These are phyloP conservation scores for Trametes elegans DNA, from an alignment of 768 basidiomycete species.

Conservation along the genomic window DNA sequence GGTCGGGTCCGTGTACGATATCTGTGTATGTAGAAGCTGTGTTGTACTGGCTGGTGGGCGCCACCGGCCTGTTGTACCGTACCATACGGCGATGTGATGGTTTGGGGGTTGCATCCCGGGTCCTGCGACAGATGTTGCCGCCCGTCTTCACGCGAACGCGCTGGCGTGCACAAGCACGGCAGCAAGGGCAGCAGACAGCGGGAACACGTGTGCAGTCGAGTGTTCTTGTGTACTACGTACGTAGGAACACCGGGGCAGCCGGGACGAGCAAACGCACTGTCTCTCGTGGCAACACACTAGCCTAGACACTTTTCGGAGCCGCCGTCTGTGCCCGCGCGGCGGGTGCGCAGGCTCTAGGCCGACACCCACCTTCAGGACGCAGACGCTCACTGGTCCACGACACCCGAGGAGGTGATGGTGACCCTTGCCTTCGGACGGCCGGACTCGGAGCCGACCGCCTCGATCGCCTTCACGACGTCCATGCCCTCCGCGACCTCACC, in stretches of 20 bases:
- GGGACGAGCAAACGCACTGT: conserved; percentile 1
- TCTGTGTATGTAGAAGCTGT: too few species aligned
- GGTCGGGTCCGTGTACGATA: background rate
- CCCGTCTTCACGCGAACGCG: too few species aligned
- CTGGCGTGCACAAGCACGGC: background rate
- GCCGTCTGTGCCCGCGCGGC: background rate
- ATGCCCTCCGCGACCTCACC: conserved; percentile 66
- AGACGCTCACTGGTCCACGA: background rate
- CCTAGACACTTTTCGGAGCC: background rate
- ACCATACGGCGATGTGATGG: too few species aligned
- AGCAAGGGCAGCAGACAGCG: background rate
- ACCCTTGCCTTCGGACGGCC: conserved; percentile 27
- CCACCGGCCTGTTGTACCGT: too few species aligned
- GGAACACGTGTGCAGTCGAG: background rate
- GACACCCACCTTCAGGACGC: background rate
- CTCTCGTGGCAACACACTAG: background rate
- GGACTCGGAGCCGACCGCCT: conserved; percentile 35
- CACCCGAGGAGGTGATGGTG: conserved; percentile 24
- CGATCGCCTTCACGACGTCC: conserved; percentile 62
- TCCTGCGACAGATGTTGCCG: too few species aligned
- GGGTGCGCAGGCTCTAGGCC: background rate
- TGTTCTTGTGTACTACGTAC: background rate
- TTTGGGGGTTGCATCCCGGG: too few species aligned
- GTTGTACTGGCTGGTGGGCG: too few species aligned
- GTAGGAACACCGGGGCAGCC: background rate